Evolutionary conservation across 2,329 filamentous ascomycete species (phyloP), one percentile per base, ranked within the genome.

Genomic region (Penicillium sp.): DNA sequence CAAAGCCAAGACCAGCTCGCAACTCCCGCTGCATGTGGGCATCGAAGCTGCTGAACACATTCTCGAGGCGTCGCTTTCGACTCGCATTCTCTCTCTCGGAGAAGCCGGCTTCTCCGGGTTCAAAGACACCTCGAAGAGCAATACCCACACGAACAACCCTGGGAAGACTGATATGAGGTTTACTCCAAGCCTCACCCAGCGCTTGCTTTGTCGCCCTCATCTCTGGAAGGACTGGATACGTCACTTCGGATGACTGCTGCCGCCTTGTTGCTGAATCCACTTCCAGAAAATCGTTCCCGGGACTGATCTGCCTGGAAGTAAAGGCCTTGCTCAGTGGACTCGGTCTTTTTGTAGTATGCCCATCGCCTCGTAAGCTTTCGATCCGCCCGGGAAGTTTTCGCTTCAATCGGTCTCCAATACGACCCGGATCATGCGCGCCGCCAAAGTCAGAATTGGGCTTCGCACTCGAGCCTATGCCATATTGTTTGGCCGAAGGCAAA

Each of bases 401-500:
- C 46, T 56, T 63, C 32, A 63, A 48, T 5, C 53, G 52, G 26
- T 61, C 58, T 13, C 52, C 49, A 18, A 61, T 51, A 6, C 56
- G 55, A n/a, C 57, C 59, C 9, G 52, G 56, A 46, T 66, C 62
- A 37, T 59, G 60, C 39, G 62, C 54, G 41, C 58, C 64, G 1
- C 64, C 46, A 12, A 59, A 44, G 18, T 51, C 43, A 35, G 66
- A 62, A 11, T 51, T 55, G 11, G 57, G 51, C 28, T 63, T 58
- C 11, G 61, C 52, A 36, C 65, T 63, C 13, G 59, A 64, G 25
- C 65, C 68, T 34, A 70, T 63, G 2, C 66, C 59, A 48, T 71
- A 66, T 52, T 74, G 69, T 52, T 69, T 69, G 24, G 73, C 67
- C 3, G 76, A 79, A 5, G 75, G 75, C 24, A 80, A 62, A 3